A percentile compares a stretch with the other conserved stretches of the same genome.
phyloP scores from a whole-genome alignment of 2,329 filamentous ascomycete genomes.

The Claviceps sp. region DNA sequence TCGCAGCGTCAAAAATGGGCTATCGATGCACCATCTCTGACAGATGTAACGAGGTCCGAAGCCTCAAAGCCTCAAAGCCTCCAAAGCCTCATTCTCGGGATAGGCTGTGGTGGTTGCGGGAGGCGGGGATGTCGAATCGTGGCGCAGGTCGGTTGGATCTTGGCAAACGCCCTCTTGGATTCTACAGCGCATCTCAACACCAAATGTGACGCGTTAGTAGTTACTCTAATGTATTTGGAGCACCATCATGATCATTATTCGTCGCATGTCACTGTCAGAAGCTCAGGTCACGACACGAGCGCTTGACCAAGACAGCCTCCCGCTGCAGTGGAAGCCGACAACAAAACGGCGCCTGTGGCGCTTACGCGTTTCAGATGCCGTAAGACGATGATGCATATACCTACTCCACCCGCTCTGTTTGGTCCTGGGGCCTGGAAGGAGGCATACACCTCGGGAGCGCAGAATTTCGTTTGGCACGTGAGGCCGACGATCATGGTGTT shows the following conservation, averaged over 20 bases:
- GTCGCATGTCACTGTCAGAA: neutral
- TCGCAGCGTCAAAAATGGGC: too few relatives aligned
- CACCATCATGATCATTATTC: neutral
- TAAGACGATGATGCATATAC: neutral
- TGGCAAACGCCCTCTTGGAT: neutral
- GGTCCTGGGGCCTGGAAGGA: too few relatives aligned
- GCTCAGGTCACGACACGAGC: neutral
- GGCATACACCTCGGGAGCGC: too few relatives aligned
- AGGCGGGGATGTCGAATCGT: neutral
- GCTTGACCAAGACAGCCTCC: too few relatives aligned
- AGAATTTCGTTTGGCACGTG: too few relatives aligned
- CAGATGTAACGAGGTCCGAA: neutral
- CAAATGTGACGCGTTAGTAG: neutral
- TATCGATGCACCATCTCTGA: neutral
- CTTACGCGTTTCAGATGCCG: neutral
- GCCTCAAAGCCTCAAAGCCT: neutral
- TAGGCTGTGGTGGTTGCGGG: neutral
- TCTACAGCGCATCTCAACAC: neutral
- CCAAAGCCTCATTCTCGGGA: too few relatives aligned
- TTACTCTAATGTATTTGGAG: neutral
- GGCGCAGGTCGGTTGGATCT: slow-evolving; percentile 3
- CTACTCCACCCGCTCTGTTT: too few relatives aligned
- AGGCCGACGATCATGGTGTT: too few relatives aligned
- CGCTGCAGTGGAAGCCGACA: neutral
- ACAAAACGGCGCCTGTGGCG: neutral